Conservation (phyloP, 2,329 filamentous ascomycete genomes). For the Colletotrichum sp. region DNA sequence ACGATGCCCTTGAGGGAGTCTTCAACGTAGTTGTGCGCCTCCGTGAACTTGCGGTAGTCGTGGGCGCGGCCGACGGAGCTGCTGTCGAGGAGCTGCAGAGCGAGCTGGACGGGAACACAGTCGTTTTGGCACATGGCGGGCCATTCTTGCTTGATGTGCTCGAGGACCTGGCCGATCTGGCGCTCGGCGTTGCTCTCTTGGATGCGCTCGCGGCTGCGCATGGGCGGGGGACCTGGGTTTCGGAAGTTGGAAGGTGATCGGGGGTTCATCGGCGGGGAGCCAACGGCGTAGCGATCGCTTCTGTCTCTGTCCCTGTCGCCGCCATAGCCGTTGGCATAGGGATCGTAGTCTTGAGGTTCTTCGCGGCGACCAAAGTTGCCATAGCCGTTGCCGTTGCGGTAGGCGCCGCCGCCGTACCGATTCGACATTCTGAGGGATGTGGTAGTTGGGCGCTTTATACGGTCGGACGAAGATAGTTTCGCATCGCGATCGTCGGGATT, state of each 20-base stretch:
- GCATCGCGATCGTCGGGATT: conserved; percentile 9
- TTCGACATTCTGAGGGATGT: conserved; percentile 20
- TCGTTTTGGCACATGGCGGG: conserved; percentile 87
- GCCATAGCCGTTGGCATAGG: conserved; percentile 48
- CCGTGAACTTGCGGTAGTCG: conserved; percentile 83
- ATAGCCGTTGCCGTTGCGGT: conserved; percentile 47
- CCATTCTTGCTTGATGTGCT: conserved; percentile 89
- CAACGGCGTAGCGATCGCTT: conserved; percentile 45
- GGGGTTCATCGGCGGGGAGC: conserved; percentile 29
- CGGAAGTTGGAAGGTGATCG: conserved; percentile 31
- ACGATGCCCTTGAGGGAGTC: conserved; percentile 92
- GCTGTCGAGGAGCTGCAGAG: conserved; percentile 91
- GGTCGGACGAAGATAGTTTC: background rate
- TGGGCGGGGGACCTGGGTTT: conserved; percentile 30
- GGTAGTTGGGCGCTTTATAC: conserved; percentile 12
- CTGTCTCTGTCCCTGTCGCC: conserved; percentile 38
- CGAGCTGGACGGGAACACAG: conserved; percentile 91
- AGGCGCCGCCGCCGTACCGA: conserved; percentile 34
- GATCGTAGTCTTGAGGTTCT: conserved; percentile 54
- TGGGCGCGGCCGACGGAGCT: conserved; percentile 92
- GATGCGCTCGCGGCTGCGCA: conserved; percentile 30
- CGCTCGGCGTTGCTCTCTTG: conserved; percentile 56
- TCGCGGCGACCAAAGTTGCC: conserved; percentile 56
- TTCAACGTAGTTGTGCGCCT: conserved; percentile 88
- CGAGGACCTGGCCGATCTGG: conserved; percentile 70